Percentiles rank a stretch among this genome's conserved stretches.
Evolutionary conservation across 2,329 filamentous ascomycete species (phyloP).

Genomic region (Pestalotiopsis sp.): DNA sequence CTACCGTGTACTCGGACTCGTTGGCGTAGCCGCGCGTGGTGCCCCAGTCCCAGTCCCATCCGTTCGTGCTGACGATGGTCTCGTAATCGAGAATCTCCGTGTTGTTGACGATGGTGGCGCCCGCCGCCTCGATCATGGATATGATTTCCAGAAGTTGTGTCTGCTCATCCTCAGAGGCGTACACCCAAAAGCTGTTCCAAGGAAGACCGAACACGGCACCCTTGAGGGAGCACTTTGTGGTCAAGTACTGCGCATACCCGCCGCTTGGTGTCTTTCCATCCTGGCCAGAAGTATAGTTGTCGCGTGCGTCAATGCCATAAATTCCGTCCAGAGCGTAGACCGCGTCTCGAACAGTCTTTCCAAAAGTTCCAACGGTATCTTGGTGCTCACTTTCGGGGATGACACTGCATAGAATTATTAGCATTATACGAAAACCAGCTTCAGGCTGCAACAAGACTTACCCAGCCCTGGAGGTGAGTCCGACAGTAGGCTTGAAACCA

Average conservation of each 20-base stretch:
- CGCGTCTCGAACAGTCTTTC: slow-evolving; percentile 70
- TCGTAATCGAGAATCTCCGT: slow-evolving; percentile 69
- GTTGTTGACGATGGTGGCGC: slow-evolving; percentile 69
- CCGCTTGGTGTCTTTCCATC: slow-evolving; percentile 52
- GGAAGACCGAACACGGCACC: slow-evolving; percentile 71
- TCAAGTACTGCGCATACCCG: slow-evolving; percentile 62
- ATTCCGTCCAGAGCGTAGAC: slow-evolving; percentile 69
- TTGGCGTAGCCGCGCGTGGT: slow-evolving; percentile 32
- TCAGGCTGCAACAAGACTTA: slow-evolving; percentile 4
- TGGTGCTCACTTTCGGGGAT: slow-evolving; percentile 70
- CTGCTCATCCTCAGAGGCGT: slow-evolving; percentile 60
- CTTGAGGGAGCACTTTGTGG: slow-evolving; percentile 54
- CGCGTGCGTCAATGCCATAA: slow-evolving; percentile 62
- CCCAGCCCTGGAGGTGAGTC: slow-evolving; percentile 65
- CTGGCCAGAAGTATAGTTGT: slow-evolving; percentile 69
- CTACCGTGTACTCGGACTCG: slow-evolving; percentile 7
- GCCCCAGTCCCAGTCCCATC: slow-evolving; percentile 79
- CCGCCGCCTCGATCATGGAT: slow-evolving; percentile 57
- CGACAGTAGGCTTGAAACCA: slow-evolving; percentile 77
- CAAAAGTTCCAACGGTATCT: slow-evolving; percentile 71
- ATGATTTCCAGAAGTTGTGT: slow-evolving; percentile 41
- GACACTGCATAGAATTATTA: slow-evolving; percentile 34
- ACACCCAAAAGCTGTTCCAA: slow-evolving; percentile 72
- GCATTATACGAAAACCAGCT: neutral
- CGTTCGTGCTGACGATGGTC: slow-evolving; percentile 63